Evolutionary conservation across 306 rosid genomes (phyloP).

Genomic region (Casuarina cunninghamiana): DNA sequence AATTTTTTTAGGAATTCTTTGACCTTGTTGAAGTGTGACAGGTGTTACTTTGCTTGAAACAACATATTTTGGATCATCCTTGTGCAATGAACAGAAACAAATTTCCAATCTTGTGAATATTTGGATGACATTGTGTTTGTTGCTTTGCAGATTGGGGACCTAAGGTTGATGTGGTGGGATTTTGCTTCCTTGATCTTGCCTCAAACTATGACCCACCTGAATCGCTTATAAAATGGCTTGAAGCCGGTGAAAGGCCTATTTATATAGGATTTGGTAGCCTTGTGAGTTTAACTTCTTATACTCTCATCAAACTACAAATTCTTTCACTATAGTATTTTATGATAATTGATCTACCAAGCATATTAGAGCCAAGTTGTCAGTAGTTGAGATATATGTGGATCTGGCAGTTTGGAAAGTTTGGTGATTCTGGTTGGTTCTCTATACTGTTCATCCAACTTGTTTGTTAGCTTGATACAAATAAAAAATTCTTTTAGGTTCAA

Average conservation of each 20-base stretch:
- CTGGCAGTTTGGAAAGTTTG: neutral
- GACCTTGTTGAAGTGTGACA: neutral
- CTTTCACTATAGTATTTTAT: neutral
- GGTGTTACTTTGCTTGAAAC: constrained; percentile 10
- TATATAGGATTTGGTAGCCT: constrained; percentile 97
- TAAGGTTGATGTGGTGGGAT: constrained; percentile 92
- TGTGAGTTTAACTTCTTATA: constrained; percentile 47
- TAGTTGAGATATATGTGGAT: neutral
- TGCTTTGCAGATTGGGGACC: constrained; percentile 97
- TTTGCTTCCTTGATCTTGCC: constrained; percentile 99
- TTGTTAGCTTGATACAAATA: neutral
- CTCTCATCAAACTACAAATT: constrained; percentile 14
- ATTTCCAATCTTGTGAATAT: constrained; percentile 9
- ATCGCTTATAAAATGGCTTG: constrained; percentile 79
- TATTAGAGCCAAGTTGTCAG: neutral
- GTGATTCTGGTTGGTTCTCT: neutral
- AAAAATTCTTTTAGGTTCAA: neutral
- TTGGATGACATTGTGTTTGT: constrained; percentile 17
- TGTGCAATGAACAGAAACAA: constrained; percentile 2
- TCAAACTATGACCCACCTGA: constrained; percentile 91
- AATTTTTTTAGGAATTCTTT: neutral
- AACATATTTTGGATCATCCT: neutral
- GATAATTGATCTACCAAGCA: neutral
- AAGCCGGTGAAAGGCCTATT: constrained; percentile 83
- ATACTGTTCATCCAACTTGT: neutral